These are phyloP conservation scores for Stenogyne calaminthoides DNA, from an alignment of 305 asterid genomes.

Conservation along the genomic window DNA sequence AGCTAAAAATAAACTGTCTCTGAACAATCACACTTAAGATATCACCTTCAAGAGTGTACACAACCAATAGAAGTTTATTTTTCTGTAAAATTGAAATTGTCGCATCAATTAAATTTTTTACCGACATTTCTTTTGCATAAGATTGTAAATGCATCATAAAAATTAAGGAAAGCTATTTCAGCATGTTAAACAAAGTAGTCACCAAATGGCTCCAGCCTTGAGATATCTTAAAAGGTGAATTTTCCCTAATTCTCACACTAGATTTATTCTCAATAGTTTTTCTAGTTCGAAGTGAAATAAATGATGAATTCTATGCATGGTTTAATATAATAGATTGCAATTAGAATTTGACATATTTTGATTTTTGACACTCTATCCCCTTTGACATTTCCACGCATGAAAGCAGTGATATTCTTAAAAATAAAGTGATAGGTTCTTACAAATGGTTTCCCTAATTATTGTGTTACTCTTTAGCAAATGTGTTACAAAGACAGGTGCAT, in stretches of 20 bases:
- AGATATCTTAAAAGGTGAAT: not conserved
- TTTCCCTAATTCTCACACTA: not conserved
- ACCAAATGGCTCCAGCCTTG: not conserved
- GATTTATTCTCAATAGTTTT: not conserved
- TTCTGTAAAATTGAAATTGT: not conserved
- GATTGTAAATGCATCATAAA: not conserved
- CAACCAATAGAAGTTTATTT: not conserved
- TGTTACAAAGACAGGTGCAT: not conserved
- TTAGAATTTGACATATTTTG: not conserved
- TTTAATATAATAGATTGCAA: not conserved
- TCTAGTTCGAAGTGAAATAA: not conserved
- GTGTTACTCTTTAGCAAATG: not conserved
- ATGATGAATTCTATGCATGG: not conserved
- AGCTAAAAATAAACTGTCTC: not conserved
- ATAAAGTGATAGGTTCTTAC: not conserved
- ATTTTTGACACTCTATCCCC: not conserved
- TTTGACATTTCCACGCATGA: not conserved
- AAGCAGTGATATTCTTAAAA: not conserved
- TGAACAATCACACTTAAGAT: not conserved
- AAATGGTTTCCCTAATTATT: conserved; percentile 4
- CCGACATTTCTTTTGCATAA: not conserved
- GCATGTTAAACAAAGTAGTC: not conserved
- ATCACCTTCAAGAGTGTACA: not conserved
- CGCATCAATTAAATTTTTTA: not conserved
- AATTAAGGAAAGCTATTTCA: not conserved